A percentile compares a stretch with the other conserved stretches of the same genome.
Evolutionary conservation across 495 filamentous ascomycete species (phyloP).

Genomic region (Xylona heveae): DNA sequence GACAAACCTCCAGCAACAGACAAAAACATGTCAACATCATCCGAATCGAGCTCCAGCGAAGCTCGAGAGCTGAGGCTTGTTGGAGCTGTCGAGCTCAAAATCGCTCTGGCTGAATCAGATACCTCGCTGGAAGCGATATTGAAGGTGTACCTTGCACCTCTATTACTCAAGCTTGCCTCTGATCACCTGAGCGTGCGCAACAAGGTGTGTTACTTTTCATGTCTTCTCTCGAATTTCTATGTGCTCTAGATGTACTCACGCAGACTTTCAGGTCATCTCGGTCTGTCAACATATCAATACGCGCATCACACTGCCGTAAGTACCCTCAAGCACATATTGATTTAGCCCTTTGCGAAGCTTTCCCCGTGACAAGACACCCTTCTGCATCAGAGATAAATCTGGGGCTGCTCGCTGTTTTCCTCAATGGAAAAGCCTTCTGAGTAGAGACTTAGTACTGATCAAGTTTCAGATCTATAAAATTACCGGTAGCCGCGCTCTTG

Average conservation of each 20-base stretch:
- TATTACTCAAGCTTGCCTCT: slow-evolving; percentile 69
- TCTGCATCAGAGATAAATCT: too few relatives aligned
- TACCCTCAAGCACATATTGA: neutral
- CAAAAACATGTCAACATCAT: too few relatives aligned
- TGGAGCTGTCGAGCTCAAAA: slow-evolving; percentile 75
- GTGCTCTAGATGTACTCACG: neutral
- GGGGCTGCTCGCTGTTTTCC: too few relatives aligned
- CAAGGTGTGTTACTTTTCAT: slow-evolving; percentile 34
- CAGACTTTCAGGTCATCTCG: slow-evolving; percentile 28
- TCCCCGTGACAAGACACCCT: too few relatives aligned
- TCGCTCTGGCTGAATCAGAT: slow-evolving; percentile 72
- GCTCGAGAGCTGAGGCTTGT: slow-evolving; percentile 65
- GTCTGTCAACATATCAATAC: slow-evolving; percentile 69
- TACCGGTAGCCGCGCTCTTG: slow-evolving; percentile 65
- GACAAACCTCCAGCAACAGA: too few relatives aligned
- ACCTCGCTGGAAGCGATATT: slow-evolving; percentile 57
- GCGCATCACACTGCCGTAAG: slow-evolving; percentile 36
- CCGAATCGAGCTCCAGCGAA: too few relatives aligned
- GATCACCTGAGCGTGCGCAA: slow-evolving; percentile 61
- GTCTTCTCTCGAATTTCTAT: neutral
- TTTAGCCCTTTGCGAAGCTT: slow-evolving; percentile 7
- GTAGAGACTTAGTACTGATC: too few relatives aligned
- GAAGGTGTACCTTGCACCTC: slow-evolving; percentile 53
- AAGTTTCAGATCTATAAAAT: slow-evolving; percentile 32
- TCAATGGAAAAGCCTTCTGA: too few relatives aligned